Percentiles rank a stretch among this genome's conserved stretches.
Evolutionary conservation across 129 eudicot species (phyloP).

Genomic region (Helianthus tuberosus): DNA sequence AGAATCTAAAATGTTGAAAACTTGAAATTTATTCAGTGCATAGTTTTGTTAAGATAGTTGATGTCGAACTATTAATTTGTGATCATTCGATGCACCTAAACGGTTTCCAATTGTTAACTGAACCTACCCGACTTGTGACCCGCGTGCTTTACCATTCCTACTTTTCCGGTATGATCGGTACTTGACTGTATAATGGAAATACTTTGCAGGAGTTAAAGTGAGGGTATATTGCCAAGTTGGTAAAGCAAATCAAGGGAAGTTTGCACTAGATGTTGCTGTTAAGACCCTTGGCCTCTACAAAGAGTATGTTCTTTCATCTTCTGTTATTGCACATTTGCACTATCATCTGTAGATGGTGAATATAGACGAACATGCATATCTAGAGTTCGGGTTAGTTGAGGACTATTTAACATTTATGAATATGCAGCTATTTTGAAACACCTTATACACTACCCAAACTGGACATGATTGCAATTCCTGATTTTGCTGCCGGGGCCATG

Average conservation of each 20-base stretch:
- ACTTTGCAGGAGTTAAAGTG: constrained; percentile 69
- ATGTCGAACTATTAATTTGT: neutral
- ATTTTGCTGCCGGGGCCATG: constrained; percentile 99
- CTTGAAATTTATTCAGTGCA: neutral
- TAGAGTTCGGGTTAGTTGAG: no score
- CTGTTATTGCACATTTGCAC: constrained; percentile 13
- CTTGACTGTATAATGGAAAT: neutral
- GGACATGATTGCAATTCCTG: constrained; percentile 99
- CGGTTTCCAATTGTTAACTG: neutral
- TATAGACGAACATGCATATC: no score
- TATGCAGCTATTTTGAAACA: constrained; percentile 81
- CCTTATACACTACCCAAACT: constrained; percentile 94
- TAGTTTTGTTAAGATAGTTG: neutral
- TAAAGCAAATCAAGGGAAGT: constrained; percentile 86
- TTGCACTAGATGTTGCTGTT: constrained; percentile 96
- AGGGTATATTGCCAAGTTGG: constrained; percentile 94
- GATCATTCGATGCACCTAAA: neutral
- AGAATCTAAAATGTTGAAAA: no score
- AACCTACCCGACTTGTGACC: neutral
- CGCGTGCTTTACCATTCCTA: neutral
- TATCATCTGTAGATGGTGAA: constrained; percentile 1
- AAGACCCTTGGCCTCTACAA: constrained; percentile 87
- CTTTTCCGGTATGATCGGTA: neutral
- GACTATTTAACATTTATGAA: no score
- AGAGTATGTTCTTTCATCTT: constrained; percentile 53